Evolutionary conservation across 2,329 filamentous ascomycete genomes (phyloP).

Genomic region (Blastomyces silverae): DNA sequence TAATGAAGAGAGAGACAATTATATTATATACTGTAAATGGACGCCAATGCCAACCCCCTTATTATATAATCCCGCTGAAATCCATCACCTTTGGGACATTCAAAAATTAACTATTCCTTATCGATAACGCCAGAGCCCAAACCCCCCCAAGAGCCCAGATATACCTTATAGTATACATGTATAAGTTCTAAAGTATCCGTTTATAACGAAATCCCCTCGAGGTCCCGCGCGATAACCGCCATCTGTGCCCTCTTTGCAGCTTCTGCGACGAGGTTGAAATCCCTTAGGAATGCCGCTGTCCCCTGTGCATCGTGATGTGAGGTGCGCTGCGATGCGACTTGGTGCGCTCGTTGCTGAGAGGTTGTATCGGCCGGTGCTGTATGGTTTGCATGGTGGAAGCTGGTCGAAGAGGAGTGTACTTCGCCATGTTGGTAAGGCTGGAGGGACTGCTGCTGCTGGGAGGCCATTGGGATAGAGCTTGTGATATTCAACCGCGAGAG

Average conservation of each 20-base stretch:
- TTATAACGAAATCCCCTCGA: slow-evolving; percentile 48
- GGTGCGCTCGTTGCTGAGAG: slow-evolving; percentile 1
- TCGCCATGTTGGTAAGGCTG: slow-evolving; percentile 1
- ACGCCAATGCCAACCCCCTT: background rate
- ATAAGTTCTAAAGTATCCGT: background rate
- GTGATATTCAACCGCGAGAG: background rate
- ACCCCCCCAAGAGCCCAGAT: background rate
- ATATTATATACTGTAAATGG: background rate
- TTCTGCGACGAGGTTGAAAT: slow-evolving; percentile 81
- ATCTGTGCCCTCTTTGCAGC: slow-evolving; percentile 89
- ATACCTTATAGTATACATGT: background rate
- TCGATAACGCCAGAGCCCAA: slow-evolving; percentile 14
- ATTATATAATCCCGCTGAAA: background rate
- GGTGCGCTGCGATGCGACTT: background rate
- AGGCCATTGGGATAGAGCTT: slow-evolving; percentile 3
- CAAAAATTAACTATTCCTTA: background rate
- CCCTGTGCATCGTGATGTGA: slow-evolving; percentile 20
- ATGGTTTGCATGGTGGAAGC: background rate
- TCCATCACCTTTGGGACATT: background rate
- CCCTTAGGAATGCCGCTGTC: slow-evolving; percentile 61
- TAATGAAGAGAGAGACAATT: background rate
- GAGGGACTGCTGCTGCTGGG: slow-evolving; percentile 11
- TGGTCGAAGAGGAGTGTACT: background rate
- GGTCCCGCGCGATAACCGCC: slow-evolving; percentile 77
- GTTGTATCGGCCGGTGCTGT: background rate